Base-by-base conservation (phyloP, 176 grass and related monocot genomes). In the Phoenix dactylifera region DNA sequence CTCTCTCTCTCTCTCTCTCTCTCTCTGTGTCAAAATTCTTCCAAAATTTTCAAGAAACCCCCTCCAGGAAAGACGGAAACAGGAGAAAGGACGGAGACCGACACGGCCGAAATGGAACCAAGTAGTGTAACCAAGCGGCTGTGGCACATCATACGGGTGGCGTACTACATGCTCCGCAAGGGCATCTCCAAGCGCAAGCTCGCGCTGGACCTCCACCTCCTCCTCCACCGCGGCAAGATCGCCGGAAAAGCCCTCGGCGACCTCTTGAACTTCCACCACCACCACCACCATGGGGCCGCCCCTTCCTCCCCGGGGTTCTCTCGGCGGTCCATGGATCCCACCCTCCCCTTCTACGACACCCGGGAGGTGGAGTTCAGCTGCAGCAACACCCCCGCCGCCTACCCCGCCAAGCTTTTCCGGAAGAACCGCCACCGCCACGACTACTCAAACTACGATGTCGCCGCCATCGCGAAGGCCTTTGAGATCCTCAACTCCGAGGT, bases 341-440 rank as follows among this genome's bases (percentile, higher is more conserved):
- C 65, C 24, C 72, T 60, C 67, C 57, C 81, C 58, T 68, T 77
- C 3, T 74, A 72, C 76, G 23, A 44, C 76, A 62, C 60, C 18
- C 72, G 9, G 6, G 93, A 97, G 68, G 93, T 97, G 53, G 81
- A 98, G 84, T 98, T 98, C 76, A 92, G 84, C 80, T 91, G 93
- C 74, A 88, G 87, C 69, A 85, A 91, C 80, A 98, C 93, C 26
- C 83, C 92, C 3, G 74, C 92, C 3, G 74, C 87, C 3, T 75
- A 80, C 81, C 63, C 81, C 16, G 72, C 53, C 70, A 77, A 32
- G 62, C 28, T 30, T 30, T 30, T 30, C 28, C 68, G 69, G 24
- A 51, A 52, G 68, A 49, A 25, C 49, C 5, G n/a, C 54, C 54
- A 63, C 76, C 57, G 67, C 55, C 52, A 28, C 35, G 81, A 81